A percentile compares a stretch with the other conserved stretches of the same genome.
Evolutionary conservation across 2,329 filamentous ascomycete species (phyloP).

Genomic region (Thyridium curvatum): DNA sequence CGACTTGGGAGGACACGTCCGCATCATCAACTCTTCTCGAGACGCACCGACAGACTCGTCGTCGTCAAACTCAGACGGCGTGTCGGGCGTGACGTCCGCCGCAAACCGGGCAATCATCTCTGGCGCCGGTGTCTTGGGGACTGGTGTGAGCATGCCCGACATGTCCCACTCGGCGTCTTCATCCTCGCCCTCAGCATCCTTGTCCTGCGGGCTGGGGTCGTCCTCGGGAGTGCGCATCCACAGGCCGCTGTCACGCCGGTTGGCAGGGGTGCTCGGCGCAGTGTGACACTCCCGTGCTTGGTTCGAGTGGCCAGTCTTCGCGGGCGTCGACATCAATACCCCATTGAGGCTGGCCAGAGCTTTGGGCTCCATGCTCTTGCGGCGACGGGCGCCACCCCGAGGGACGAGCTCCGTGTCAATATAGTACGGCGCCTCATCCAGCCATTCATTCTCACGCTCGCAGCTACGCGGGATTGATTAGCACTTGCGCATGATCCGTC

Average conservation of each 20-base stretch:
- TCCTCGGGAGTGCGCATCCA: conserved; percentile 52
- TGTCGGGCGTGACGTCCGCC: conserved; percentile 39
- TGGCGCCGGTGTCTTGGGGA: conserved; percentile 52
- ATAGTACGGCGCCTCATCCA: conserved; percentile 64
- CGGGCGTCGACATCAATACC: conserved; percentile 43
- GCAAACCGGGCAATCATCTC: conserved; percentile 48
- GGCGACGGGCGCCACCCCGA: conserved; percentile 63
- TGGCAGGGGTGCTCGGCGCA: conserved; percentile 37
- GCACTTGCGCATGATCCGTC: too few species aligned
- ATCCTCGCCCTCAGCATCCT: conserved; percentile 19
- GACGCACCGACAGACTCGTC: conserved; percentile 19
- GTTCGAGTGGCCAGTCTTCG: conserved; percentile 19
- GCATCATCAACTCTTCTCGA: conserved; percentile 35
- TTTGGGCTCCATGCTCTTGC: conserved; percentile 77
- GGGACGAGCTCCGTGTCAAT: conserved; percentile 63
- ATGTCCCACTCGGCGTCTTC: conserved; percentile 28
- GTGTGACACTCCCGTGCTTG: conserved; percentile 26
- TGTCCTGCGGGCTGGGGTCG: conserved; percentile 14
- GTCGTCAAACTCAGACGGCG: conserved; percentile 27
- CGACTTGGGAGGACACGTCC: conserved; percentile 50
- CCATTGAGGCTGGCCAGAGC: conserved; percentile 64
- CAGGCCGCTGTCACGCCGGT: conserved; percentile 44
- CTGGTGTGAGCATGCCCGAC: conserved; percentile 41
- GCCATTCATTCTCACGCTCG: conserved; percentile 69
- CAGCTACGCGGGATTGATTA: conserved; percentile 43